Base-by-base conservation (phyloP, 495 filamentous ascomycete species). In the Neurospora cerealis region DNA sequence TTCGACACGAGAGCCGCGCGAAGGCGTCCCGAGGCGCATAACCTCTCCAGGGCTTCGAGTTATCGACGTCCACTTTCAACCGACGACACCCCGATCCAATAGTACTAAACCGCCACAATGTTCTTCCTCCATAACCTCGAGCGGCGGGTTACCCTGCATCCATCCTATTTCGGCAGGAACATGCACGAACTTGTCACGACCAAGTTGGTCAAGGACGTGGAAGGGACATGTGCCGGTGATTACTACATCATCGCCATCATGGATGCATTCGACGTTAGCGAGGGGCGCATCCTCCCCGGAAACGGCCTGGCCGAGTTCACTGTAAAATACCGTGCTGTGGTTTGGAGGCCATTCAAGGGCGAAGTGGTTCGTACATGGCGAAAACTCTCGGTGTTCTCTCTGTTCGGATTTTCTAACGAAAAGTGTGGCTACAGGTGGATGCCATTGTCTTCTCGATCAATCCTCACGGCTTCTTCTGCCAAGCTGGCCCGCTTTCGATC, bases 111-210 rank as follows among this genome's bases (percentile, higher is more conserved):
- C 24, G 40, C 46, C 75, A 86, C 69, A 71, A 99, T 98, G 96
- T 99, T 98, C 82, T 99, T 99, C 86, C 92, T 99, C 78, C 92
- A 97, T 83, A 93, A 96, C 75, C 91, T 98, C 80, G 93, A 97
- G 84, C 93, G 94, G 78, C 88, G 91, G 76, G 95, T 99, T 75
- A 92, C 93, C 70, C 88, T 99, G 77, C 96, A 99, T 81, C 96
- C 96, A 40, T 98, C 96, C 36, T 98, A 94, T 84, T 98, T 99
- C 80, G 93, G 93, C 73, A 89, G 92, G 44, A 92, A 94, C 77
- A 94, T 97, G 87, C 90, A 93, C 71, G 92, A 96, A 71, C 90
- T 96, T 78, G 90, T 99, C 9, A 93, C 91, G 48, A 89, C 90
- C 70, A 92, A 94, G 75, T 89, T 99, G 21, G 88, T 97, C 73